phyloP scores from a whole-genome alignment of 163 green algal genomes.

The Prototheca wickerhamii region DNA sequence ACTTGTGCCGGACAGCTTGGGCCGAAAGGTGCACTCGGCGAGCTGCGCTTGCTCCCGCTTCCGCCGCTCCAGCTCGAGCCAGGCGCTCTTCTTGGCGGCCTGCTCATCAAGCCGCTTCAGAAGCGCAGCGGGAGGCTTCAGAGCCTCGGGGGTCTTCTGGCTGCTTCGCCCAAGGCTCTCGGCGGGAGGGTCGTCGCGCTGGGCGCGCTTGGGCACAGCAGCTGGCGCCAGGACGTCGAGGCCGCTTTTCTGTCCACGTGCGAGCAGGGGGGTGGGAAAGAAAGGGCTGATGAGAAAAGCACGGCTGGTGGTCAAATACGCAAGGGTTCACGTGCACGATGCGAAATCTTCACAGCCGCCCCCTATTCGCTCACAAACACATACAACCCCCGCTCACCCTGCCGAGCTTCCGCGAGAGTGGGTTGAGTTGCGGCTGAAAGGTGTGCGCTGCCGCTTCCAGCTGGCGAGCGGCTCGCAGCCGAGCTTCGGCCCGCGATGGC shows the following conservation, averaged over 20 bases:
- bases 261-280: neutral
- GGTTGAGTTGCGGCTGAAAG: too few species aligned
- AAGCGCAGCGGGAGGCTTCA: too few species aligned
- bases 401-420: too few species aligned
- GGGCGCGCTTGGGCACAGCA: neutral
- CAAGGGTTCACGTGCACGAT: too few species aligned
- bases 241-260: neutral
- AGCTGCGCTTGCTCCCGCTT: constrained; percentile 2
- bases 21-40: constrained; percentile 11
- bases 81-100: neutral
- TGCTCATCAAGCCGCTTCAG: neutral
- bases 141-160: neutral
- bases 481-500: too few species aligned
- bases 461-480: too few species aligned
- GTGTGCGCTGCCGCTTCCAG: too few species aligned
- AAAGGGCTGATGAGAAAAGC: neutral
- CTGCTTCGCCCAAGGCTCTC: neutral
- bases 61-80: neutral
- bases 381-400: too few species aligned
- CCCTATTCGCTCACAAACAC: too few species aligned
- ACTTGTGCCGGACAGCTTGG: neutral
- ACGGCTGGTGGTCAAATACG: too few species aligned
- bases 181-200: neutral
- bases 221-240: too few species aligned
- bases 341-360: too few species aligned